Evolutionary conservation across 257 asterid genomes (phyloP), one percentile per base, ranked within the genome.

Genomic region (Solanum bulbocastanum): DNA sequence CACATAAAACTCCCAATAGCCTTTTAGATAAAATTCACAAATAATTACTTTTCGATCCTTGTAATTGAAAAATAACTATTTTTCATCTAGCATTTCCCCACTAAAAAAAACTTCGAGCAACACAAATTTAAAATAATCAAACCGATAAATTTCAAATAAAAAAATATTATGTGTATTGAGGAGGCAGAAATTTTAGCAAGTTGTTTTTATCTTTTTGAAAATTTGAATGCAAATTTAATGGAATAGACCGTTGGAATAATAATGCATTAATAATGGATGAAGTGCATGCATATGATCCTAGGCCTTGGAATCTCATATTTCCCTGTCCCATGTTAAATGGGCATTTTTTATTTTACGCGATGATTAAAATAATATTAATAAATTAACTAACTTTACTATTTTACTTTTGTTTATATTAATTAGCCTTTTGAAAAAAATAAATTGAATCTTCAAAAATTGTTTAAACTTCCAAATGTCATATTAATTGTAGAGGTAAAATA

Each of bases 191-290:
- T 86, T 62, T 83, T 3, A 72, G 18, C 22, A 52, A 36, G 66
- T 83, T 66, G 6, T 3, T 36, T 30, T 15, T 14, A 46, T 46
- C 8, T 49, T 76, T 86, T 91, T 89, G 83, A 86, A 90, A 87
- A 5, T 88, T 91, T 88, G 92, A 86, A 89, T n/a, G 85, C 71
- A 40, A 56, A 33, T 10, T 82, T 37, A 44, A 73, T 83, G 46
- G 79, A 91, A 81, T 85, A 83, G 92, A 88, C 91, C 91, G 91
- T 89, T 88, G 90, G 88, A 16, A 44, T 27, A 79, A 25, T 79
- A 22, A 49, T 16, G 84, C 39, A 86, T 86, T 56, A 85, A 88
- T 62, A 86, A 87, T 37, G 82, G 68, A 22, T 42, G 60, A 68
- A 36, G 30, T 83, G 18, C 56, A 46, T 46, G 58, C 58, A 23